These are phyloP conservation scores for Aegilops longissima DNA, from an alignment of 176 grass and related monocot genomes.

Conservation along the genomic window DNA sequence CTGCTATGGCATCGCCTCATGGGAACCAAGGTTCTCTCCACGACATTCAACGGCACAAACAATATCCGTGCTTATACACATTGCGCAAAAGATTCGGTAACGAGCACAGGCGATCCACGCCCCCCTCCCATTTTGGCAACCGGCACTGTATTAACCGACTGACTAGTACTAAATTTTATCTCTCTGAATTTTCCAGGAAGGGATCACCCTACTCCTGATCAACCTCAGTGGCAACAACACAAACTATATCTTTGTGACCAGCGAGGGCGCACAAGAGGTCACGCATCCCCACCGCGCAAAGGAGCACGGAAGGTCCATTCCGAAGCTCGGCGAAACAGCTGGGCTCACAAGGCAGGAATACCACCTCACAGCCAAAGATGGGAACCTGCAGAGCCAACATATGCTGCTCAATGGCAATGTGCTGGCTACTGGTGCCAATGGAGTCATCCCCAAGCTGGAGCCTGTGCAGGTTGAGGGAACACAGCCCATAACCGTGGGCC, in stretches of 20 bases:
- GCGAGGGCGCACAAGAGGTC: slow-evolving; percentile 13
- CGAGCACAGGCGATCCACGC: neutral
- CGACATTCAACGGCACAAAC: slow-evolving; percentile 54
- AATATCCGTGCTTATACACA: slow-evolving; percentile 67
- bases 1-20: slow-evolving; percentile 78
- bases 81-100: slow-evolving; percentile 65
- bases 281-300: slow-evolving; percentile 9
- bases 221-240: slow-evolving; percentile 67
- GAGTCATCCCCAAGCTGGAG: slow-evolving; percentile 68
- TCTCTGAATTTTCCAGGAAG: slow-evolving; percentile 45
- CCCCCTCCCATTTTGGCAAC: neutral
- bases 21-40: slow-evolving; percentile 58
- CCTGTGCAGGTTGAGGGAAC: slow-evolving; percentile 52
- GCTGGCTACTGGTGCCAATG: slow-evolving; percentile 49
- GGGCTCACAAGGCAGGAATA: slow-evolving; percentile 71
- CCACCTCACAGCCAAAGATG: slow-evolving; percentile 75
- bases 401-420: slow-evolving; percentile 79
- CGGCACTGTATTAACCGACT: neutral
- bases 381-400: slow-evolving; percentile 83
- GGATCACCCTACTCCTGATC: slow-evolving; percentile 73
- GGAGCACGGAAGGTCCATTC: slow-evolving; percentile 33
- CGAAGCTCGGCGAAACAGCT: slow-evolving; percentile 25
- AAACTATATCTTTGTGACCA: slow-evolving; percentile 25
- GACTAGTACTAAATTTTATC: neutral
- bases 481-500: slow-evolving; percentile 61